Evolutionary conservation across 2,329 filamentous ascomycete genomes (phyloP), one percentile per base, ranked within the genome.

Genomic region (Rutstroemia sp.): DNA sequence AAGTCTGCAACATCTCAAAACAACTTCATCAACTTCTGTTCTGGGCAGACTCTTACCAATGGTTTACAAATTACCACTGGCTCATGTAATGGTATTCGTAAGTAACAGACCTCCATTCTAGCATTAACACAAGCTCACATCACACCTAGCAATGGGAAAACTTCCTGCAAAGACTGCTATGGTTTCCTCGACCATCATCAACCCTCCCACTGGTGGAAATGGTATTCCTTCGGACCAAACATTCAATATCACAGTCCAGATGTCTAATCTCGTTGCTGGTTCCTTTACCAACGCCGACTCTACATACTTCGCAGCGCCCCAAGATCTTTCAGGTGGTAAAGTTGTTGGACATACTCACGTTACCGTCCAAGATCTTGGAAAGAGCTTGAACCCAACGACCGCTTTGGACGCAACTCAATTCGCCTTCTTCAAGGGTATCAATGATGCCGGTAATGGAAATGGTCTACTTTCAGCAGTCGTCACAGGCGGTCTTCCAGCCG

Each of bases 41-140:
- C 57, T 19, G 65, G 64, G 8, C 61, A 67, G 66, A 76, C 72
- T 0, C 66, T 82, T 50, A 85, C 82, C 60, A 81, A 86, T 64
- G 82, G 82, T 64, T 69, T 77, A 45, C 82, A 85, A 67, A 73
- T 77, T 51, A 73, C 72, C 56, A 69, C 62, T 8, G 83, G 83
- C n/a, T 86, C 82, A 37, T 86, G 83, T 73, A 86, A 86, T 37
- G 64, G 64, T 34, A 64, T 67, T 51, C 48, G 64, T 66, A 59
- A 60, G 64, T 63, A 12, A n/a, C 19, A 54, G 3, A 7, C 10
- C 9, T 45, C 10, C 66, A 65, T n/a, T 68, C 67, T 1, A 30
- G 27, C 7, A 30, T 30, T 8, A 10, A 30, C 27, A 30, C 10
- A 7, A 30, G 9, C 2, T 39, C 5, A 37, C n/a, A 55, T 58